Percentiles rank a stretch among this genome's conserved stretches.
Conservation (phyloP, 1,284 basidiomycete genomes). For the Cutaneotrichosporon sp. region DNA sequence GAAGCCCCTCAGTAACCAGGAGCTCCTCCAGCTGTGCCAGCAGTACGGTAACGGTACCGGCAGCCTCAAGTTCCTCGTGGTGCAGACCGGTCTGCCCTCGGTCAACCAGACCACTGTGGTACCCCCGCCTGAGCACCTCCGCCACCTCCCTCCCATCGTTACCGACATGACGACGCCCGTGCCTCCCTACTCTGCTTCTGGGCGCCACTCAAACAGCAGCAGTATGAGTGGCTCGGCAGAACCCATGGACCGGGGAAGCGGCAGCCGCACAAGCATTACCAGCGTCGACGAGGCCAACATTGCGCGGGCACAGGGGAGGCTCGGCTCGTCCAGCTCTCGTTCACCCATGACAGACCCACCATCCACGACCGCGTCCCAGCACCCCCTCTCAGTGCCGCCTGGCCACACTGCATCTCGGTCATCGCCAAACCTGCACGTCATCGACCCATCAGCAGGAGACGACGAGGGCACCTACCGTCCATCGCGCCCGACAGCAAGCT, state of each 20-base stretch:
- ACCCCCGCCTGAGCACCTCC: slow-evolving; percentile 26
- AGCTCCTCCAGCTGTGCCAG: slow-evolving; percentile 69
- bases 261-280: slow-evolving; percentile 17
- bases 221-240: slow-evolving; percentile 47
- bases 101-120: no score
- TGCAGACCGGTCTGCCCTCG: slow-evolving; percentile 41
- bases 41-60: slow-evolving; percentile 71
- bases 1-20: slow-evolving; percentile 67
- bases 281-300: slow-evolving; percentile 1
- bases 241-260: slow-evolving; percentile 25
- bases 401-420: slow-evolving; percentile 4
- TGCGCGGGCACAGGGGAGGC: neutral
- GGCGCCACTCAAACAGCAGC: slow-evolving; percentile 46
- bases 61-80: slow-evolving; percentile 74
- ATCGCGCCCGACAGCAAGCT: neutral
- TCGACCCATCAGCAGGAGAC: neutral
- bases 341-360: slow-evolving; percentile 7
- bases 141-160: slow-evolving; percentile 31
- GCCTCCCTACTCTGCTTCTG: slow-evolving; percentile 21
- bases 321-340: neutral
- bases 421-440: slow-evolving; percentile 5
- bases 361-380: neutral
- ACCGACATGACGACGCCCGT: slow-evolving; percentile 36
- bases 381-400: neutral
- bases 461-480: slow-evolving; percentile 15